Evolutionary conservation across 2,329 filamentous ascomycete species (phyloP), one percentile per base, ranked within the genome.

Genomic region (Lanzia echinophila): DNA sequence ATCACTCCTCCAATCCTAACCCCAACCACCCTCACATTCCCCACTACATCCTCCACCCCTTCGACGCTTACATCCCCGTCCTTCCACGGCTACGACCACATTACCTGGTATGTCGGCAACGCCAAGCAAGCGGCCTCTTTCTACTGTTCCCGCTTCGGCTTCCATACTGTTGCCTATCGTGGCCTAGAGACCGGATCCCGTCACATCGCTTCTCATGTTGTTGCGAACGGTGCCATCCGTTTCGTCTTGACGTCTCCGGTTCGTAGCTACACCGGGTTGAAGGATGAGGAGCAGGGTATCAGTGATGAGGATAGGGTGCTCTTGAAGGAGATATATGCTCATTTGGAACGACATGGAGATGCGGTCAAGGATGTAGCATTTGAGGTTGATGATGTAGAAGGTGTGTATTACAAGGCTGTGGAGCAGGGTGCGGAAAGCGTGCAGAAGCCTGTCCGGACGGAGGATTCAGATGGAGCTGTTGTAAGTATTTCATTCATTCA

Each of bases 71-170:
- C 24, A 6, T n/a, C 13, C 17, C 32, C 32, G 15, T 28, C 32
- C 68, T 91, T 95, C 74, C 81, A 82, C 57, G 90, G 89, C 67
- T 96, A 96, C 70, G 89, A 96, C 72, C 88, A 96, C 71, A 82
- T 96, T 54, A 91, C 90, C 62, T 96, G 91, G 91, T 96, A 90
- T 75, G 92, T 96, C 31, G 90, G 91, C 68, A 97, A 97, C 69
- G 91, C 92, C 64, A 96, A 96, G 74, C 91, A 96, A 75, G 89
- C 90, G 2, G 91, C 91, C 38, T 81, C 86, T 13, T 96, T 89
- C 74, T 96, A 96, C 73, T 85, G 86, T 62, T 85, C 82, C 11
- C 87, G 90, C 61, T 90, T 96, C 75, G 91, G 90, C 53, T 96
- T 96, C 75, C 76, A 81, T 65, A 82, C 81, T 19, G 72, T 96